phyloP scores from a whole-genome alignment of 2,329 filamentous ascomycete genomes.

The Pseudocercospora macadamiae region DNA sequence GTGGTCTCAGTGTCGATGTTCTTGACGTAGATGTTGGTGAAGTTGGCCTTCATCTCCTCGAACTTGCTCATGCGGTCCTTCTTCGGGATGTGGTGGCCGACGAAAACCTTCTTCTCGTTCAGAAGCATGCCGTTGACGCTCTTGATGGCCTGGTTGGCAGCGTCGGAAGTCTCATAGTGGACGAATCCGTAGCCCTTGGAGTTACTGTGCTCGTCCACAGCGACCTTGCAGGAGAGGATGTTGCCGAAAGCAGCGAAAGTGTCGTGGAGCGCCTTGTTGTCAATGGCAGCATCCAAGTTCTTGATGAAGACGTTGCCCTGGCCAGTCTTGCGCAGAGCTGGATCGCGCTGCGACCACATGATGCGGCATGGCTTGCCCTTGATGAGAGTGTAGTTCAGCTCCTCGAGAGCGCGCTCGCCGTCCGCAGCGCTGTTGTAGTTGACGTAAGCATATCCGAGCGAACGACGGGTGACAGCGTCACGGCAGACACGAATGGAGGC shows the following conservation, averaged over 20 bases:
- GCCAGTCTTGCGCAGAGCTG: slow-evolving; percentile 97
- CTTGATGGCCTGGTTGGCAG: slow-evolving; percentile 96
- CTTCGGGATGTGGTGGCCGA: slow-evolving; percentile 99
- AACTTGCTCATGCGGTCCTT: slow-evolving; percentile 99
- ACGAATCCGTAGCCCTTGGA: slow-evolving; percentile 99
- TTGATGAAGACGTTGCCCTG: slow-evolving; percentile 99
- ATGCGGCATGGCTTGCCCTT: slow-evolving; percentile 99
- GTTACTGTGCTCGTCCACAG: slow-evolving; percentile 92
- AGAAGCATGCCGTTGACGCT: slow-evolving; percentile 99
- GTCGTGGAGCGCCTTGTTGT: slow-evolving; percentile 99
- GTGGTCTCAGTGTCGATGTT: slow-evolving; percentile 84
- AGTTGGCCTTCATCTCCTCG: slow-evolving; percentile 99
- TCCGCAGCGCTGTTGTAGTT: slow-evolving; percentile 99
- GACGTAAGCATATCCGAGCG: slow-evolving; percentile 98
- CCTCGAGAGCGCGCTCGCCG: slow-evolving; percentile 97
- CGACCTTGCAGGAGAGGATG: slow-evolving; percentile 99
- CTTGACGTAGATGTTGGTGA: slow-evolving; percentile 99
- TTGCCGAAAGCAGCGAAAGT: slow-evolving; percentile 99
- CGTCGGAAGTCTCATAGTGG: slow-evolving; percentile 99
- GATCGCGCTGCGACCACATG: slow-evolving; percentile 99
- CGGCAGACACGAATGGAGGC: slow-evolving; percentile 99
- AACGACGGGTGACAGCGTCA: slow-evolving; percentile 97
- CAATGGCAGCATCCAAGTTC: slow-evolving; percentile 97
- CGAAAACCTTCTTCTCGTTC: slow-evolving; percentile 99
- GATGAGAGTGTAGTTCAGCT: slow-evolving; percentile 99